Base-by-base conservation (phyloP, 2,329 filamentous ascomycete species). In the Penicillium palitans region DNA sequence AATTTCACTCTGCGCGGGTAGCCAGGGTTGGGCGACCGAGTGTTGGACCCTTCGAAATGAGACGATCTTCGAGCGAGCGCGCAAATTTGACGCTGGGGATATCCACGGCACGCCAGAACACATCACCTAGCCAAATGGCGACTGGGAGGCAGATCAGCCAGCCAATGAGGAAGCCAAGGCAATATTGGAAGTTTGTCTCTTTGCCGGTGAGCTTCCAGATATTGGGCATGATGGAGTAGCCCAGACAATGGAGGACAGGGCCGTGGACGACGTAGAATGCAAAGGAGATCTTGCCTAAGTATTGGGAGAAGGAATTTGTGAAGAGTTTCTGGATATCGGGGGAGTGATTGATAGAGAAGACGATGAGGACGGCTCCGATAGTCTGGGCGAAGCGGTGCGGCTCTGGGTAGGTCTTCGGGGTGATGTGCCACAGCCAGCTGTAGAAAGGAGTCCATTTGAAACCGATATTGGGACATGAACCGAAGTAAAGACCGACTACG, bases 31-130 rank as follows among this genome's bases (percentile, higher is more conserved):
- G 25, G 37, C 59, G 56, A 40, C 55, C 44, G 12, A 50, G 55
- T 12, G 46, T 29, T 17, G 58, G 50, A 9, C 55, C 52, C 39
- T 72, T 71, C 2, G 67, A 64, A 31, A 70, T 61, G 29, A 74
- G 57, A 39, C 66, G 67, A 42, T 67, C 68, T 66, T 82, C 82
- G 27, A 84, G 59, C 76, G 80, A 82, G 44, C 78, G 74, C 3
- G 81, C 78, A 63, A 84, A 78, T 50, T 75, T 77, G 8, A 84
- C 75, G 67, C 79, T 77, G 1, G 79, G 80, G 4, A 75, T 70
- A 69, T 87, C 85, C 6, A 87, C 76, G 1, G 72, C 72, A 29
- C 84, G 77, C 82, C 83, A 86, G 65, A 86, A 87, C 4, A 87
- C 57, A 69, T 87, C 85, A 1, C 82, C 81, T 6, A 79, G 75